Evolutionary conservation across 2,329 filamentous ascomycete genomes (phyloP).

Genomic region (Microcyclosporella mali): DNA sequence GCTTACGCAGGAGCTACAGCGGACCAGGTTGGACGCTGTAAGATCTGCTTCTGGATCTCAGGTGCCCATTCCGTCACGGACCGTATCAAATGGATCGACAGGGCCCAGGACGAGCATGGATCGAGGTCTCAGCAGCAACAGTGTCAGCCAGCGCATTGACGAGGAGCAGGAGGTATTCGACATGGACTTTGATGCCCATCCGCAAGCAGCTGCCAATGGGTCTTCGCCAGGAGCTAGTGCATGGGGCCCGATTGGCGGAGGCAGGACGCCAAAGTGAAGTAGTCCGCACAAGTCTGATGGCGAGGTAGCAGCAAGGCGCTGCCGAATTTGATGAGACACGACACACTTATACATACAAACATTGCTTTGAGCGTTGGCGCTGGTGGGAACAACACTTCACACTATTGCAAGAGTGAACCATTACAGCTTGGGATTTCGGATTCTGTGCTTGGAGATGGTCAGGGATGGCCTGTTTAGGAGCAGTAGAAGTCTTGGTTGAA

Average conservation of each 20-base stretch:
- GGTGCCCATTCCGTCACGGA: conserved; percentile 8
- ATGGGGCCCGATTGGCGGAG: conserved; percentile 18
- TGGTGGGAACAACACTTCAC: too few relatives aligned
- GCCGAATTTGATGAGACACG: too few relatives aligned
- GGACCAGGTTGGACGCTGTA: conserved; percentile 32
- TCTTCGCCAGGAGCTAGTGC: conserved; percentile 3
- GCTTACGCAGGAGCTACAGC: conserved; percentile 50
- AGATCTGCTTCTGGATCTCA: conserved; percentile 16
- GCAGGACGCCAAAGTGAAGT: conserved; percentile 12
- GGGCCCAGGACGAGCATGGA: conserved; percentile 15
- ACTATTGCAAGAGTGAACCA: too few relatives aligned
- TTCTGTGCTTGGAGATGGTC: too few relatives aligned
- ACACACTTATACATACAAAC: too few relatives aligned
- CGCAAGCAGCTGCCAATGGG: conserved; percentile 6
- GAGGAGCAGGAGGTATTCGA: conserved; percentile 22
- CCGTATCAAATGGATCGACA: conserved; percentile 19
- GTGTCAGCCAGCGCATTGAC: conserved; percentile 20
- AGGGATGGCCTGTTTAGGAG: too few relatives aligned
- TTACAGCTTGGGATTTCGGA: too few relatives aligned
- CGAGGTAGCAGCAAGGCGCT: too few relatives aligned
- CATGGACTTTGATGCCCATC: conserved; percentile 18
- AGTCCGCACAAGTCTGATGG: too few relatives aligned
- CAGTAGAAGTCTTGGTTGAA: too few relatives aligned
- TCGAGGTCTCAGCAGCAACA: conserved; percentile 18
- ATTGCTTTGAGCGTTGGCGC: too few relatives aligned